Evolutionary conservation across 1,284 basidiomycete species (phyloP).

Genomic region (Anthracocystis walkeri): DNA sequence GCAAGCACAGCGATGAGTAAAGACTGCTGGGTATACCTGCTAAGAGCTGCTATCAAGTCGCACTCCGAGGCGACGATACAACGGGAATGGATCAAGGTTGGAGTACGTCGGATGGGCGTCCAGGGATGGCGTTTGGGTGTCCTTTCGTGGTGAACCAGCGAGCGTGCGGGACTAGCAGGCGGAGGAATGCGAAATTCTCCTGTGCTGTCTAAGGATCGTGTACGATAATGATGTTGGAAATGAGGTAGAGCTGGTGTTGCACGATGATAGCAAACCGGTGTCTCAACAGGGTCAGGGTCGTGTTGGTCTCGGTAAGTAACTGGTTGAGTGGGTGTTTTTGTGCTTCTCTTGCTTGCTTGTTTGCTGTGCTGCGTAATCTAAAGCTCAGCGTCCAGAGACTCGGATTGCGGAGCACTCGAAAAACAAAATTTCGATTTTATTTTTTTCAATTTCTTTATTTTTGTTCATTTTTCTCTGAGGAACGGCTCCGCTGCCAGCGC

Average conservation of each 20-base stretch:
- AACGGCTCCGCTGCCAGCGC: too few relatives aligned
- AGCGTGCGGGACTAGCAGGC: too few relatives aligned
- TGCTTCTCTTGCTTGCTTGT: neutral
- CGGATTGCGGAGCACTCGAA: neutral
- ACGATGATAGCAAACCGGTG: neutral
- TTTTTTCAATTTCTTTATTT: too few relatives aligned
- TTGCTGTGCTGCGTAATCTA: too few relatives aligned
- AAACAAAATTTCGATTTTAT: too few relatives aligned
- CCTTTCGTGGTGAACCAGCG: too few relatives aligned
- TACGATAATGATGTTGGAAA: neutral
- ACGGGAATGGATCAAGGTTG: neutral
- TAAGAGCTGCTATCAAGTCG: neutral
- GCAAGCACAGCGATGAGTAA: neutral
- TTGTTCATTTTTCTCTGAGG: too few relatives aligned
- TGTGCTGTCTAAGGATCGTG: neutral
- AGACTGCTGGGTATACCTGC: neutral
- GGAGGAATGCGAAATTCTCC: neutral
- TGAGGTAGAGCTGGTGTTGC: neutral
- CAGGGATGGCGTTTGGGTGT: too few relatives aligned
- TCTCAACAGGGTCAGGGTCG: neutral
- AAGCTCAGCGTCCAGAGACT: neutral
- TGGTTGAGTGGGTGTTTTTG: neutral
- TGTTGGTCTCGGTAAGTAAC: constrained; percentile 11
- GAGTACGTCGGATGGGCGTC: too few relatives aligned
- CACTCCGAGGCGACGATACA: neutral